Evolutionary conservation across 2,329 filamentous ascomycete species (phyloP).

Genomic region (Cladosporium sp.): DNA sequence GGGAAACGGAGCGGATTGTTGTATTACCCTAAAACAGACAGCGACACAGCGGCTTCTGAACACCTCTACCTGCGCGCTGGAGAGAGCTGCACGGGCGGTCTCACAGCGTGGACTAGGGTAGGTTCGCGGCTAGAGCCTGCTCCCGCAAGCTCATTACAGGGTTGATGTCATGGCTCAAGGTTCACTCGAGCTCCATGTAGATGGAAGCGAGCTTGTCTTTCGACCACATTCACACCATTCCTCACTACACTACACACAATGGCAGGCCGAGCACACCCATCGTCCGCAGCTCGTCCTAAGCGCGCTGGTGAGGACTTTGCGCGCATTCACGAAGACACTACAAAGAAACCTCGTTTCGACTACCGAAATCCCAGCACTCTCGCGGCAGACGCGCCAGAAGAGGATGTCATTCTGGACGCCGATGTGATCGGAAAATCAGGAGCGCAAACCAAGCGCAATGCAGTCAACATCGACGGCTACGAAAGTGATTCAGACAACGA

Average conservation of each 20-base stretch:
- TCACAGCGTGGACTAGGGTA: background rate
- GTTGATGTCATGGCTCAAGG: conserved; percentile 15
- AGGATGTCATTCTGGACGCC: conserved; percentile 77
- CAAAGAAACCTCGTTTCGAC: conserved; percentile 89
- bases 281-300: conserved; percentile 63
- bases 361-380: conserved; percentile 90
- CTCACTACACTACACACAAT: background rate
- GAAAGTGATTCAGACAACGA: conserved; percentile 92
- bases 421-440: conserved; percentile 82
- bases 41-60: background rate
- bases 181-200: background rate
- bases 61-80: background rate
- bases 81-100: conserved; percentile 1
- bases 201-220: background rate
- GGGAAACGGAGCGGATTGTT: background rate
- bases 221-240: background rate
- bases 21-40: background rate
- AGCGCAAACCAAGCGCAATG: conserved; percentile 80
- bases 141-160: conserved; percentile 2
- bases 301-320: conserved; percentile 79
- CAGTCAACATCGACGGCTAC: conserved; percentile 95
- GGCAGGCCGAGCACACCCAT: conserved; percentile 16
- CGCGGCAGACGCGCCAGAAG: conserved; percentile 75
- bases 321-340: conserved; percentile 67
- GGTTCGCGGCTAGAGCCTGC: background rate